Evolutionary conservation across 495 filamentous ascomycete genomes (phyloP).

Genomic region (Talaromyces trachyspermus): DNA sequence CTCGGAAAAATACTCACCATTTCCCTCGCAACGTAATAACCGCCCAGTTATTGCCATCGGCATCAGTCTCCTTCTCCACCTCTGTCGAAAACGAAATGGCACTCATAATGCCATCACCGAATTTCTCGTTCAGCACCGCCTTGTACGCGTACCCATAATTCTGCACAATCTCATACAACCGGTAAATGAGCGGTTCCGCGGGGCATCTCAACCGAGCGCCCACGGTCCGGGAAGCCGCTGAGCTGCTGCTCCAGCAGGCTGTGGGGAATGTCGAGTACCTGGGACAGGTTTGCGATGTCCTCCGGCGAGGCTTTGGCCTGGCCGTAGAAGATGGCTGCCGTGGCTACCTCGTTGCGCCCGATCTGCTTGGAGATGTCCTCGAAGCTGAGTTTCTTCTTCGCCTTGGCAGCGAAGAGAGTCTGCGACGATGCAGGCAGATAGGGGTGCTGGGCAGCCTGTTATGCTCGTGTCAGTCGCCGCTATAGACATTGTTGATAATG

Average conservation of each 20-base stretch:
- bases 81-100: constrained; percentile 89
- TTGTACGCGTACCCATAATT: constrained; percentile 98
- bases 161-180: constrained; percentile 94
- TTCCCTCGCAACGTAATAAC: constrained; percentile 90
- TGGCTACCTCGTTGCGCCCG: constrained; percentile 80
- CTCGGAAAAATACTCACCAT: constrained; percentile 49
- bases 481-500: not conserved
- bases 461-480: not conserved
- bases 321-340: constrained; percentile 92
- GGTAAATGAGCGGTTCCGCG: constrained; percentile 86
- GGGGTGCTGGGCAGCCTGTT: constrained; percentile 34
- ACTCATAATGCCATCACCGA: constrained; percentile 98
- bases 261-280: constrained; percentile 56
- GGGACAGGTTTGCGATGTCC: constrained; percentile 67
- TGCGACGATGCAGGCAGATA: constrained; percentile 60
- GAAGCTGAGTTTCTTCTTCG: constrained; percentile 66
- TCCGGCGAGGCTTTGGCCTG: constrained; percentile 73
- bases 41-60: constrained; percentile 73
- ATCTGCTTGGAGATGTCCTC: constrained; percentile 69
- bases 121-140: constrained; percentile 96
- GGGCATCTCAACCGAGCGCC: constrained; percentile 87
- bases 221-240: constrained; percentile 72
- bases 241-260: constrained; percentile 53
- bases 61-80: constrained; percentile 92
- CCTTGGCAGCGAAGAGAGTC: constrained; percentile 82